Base-by-base conservation (phyloP, 208 protist species). In the Leishmania guyanensis region DNA sequence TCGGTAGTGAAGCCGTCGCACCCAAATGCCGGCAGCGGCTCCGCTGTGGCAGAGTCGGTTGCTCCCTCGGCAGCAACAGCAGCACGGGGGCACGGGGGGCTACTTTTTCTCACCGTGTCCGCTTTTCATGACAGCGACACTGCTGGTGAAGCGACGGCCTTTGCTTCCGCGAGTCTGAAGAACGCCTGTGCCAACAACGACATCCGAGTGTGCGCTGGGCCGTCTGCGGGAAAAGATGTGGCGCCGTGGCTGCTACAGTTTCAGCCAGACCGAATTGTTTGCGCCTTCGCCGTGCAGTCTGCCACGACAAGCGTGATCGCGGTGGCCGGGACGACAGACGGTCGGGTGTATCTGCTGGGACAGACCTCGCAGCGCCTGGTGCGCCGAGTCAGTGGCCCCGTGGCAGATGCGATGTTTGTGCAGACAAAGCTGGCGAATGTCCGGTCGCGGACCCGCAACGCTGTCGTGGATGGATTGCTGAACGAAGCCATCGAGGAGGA, bases 391-490 rank as follows among this genome's bases (percentile, higher is more conserved):
- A 84, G 87, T 26, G 94, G 94, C 9, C 94, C 94, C 17, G 89
- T 97, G 70, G 87, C 89, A 9, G 94, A 97, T 81, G 50, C 90
- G 17, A 77, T 82, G 16, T 96, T 97, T 85, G 89, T 91, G 33
- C 77, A 83, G 73, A 91, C 85, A 69, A 74, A 54, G 33, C 76
- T 58, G 8, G 71, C 65, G 17, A 65, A 71, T 56, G 53, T 6
- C 0, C 76, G 75, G n/a, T 58, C 78, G 53, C 39, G 65, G 53
- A 69, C 81, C 53, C 86, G 86, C 56, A 81, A 78, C 78, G n/a
- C 48, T 65, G 82, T 80, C 20, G 85, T 91, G 54, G 84, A 86
- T 65, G 64, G 83, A 56, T 72, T 90, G 2, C 65, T 94, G 16
- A 36, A 77, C 51, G 85, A 84, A n/a, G 78, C 85, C 8, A 20